Evolutionary conservation across 2,329 filamentous ascomycete species (phyloP).

Genomic region (Neospermospora avenae): DNA sequence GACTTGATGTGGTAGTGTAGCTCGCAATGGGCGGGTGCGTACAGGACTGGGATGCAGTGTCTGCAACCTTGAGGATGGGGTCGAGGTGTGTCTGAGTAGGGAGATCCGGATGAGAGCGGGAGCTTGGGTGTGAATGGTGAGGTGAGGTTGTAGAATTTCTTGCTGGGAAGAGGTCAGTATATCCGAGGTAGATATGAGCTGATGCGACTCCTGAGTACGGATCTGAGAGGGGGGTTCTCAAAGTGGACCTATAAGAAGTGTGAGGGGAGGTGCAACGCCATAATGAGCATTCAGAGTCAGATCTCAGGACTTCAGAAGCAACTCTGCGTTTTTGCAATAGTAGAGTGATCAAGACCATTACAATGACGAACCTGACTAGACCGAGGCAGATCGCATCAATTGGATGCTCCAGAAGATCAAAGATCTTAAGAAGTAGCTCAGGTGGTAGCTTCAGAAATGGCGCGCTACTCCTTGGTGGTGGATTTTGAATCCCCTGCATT

Average conservation of each 20-base stretch:
- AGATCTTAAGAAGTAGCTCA: constrained; percentile 24
- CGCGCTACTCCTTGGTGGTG: not conserved
- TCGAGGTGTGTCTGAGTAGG: constrained; percentile 14
- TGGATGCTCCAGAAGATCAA: constrained; percentile 19
- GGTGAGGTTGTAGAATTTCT: constrained; percentile 19
- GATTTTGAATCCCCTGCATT: not conserved
- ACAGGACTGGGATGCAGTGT: constrained; percentile 28
- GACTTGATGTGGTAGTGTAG: constrained; percentile 27
- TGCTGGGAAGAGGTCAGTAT: constrained; percentile 9
- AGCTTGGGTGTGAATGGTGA: not conserved
- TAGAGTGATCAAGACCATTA: no score
- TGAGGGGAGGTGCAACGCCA: no score
- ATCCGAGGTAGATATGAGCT: not conserved
- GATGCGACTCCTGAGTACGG: not conserved
- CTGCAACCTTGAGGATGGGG: constrained; percentile 18
- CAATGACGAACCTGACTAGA: constrained; percentile 21
- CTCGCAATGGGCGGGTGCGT: constrained; percentile 30
- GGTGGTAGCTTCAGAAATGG: constrained; percentile 18
- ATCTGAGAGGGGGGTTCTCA: not conserved
- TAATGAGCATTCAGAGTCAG: no score
- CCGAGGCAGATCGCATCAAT: constrained; percentile 24
- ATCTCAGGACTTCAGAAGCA: no score
- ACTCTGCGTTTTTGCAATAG: no score
- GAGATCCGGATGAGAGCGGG: constrained; percentile 17
- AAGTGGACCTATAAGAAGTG: not conserved